Evolutionary conservation across 371 early-diverging fungal genomes (phyloP).

Genomic region (Lichtheimia ramosa): DNA sequence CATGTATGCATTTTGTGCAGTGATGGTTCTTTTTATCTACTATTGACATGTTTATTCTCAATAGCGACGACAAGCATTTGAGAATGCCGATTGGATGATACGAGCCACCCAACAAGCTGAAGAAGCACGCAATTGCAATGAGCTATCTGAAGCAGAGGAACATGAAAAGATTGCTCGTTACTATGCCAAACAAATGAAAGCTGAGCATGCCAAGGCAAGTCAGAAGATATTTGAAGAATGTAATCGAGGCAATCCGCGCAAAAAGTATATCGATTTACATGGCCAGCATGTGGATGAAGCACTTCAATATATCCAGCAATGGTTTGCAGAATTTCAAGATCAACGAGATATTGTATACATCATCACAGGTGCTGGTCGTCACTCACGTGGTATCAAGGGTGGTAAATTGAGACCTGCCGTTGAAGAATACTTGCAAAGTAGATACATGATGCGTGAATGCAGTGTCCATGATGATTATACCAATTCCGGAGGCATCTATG

Average conservation of each 20-base stretch:
- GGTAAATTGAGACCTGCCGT: not conserved
- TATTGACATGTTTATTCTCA: not conserved
- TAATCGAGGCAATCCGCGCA: constrained; percentile 20
- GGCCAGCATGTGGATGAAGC: constrained; percentile 61
- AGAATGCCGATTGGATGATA: not conserved
- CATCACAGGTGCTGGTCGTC: constrained; percentile 15
- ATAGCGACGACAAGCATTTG: not conserved
- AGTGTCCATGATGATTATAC: not conserved
- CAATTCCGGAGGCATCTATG: constrained; percentile 3
- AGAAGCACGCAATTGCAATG: not conserved
- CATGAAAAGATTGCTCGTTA: not conserved
- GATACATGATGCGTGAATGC: not conserved
- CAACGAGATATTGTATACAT: constrained; percentile 9
- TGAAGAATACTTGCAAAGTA: not conserved
- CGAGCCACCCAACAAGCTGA: not conserved
- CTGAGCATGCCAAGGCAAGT: constrained; percentile 18
- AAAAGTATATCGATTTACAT: constrained; percentile 58
- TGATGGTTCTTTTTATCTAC: not conserved
- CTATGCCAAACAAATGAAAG: constrained; percentile 21
- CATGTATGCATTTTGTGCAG: too few relatives aligned
- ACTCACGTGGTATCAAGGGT: not conserved
- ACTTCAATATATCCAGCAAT: constrained; percentile 41
- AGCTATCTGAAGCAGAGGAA: not conserved
- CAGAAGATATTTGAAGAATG: not conserved
- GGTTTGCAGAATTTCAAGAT: constrained; percentile 29